Base-by-base conservation (phyloP, 441 rosid genomes). In the Bruguiera hainesii region DNA sequence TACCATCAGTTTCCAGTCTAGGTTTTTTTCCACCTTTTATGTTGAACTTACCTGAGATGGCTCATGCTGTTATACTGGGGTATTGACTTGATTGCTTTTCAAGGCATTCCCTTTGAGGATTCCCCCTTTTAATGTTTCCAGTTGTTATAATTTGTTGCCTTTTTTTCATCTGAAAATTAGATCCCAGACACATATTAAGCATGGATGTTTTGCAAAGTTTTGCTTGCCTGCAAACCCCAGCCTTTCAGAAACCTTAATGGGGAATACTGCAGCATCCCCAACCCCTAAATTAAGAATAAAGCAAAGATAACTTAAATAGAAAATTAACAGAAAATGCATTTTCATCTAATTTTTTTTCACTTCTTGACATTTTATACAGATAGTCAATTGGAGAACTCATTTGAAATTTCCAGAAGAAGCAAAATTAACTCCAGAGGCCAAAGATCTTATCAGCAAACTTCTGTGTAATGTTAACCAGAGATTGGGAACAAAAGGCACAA, bases 381-480 rank as follows among this genome's bases (percentile, higher is more conserved):
- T 90, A 59, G 97, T 90, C 39, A 87, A 90, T 49, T 90, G 97
- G 95, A 85, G 86, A 79, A 84, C 84, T 53, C 91, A 87, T 72
- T 80, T 90, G 58, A 90, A 90, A 71, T 90, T 90, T 70, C 96
- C 96, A 0, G 96, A 84, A 76, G 97, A 90, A 77, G 97, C 86
- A 66, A 90, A 79, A 76, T 68, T 90, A 64, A 85, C 97, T 63
- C 78, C 83, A 18, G 97, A 85, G 66, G 93, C 96, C 30, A 87
- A 84, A 80, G 95, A 90, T 68, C 89, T 90, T 64, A 89, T 90
- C 26, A 76, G 89, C 69, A 88, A 77, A 74, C 91, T 90, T 52
- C 73, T 90, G 66, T 90, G 97, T 68, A 88, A 88, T 60, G 97
- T 90, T 26, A 86, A 84, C 64, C 93, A 84, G 75, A 85, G 97